Conservation (phyloP, 768 basidiomycete genomes). For the Leccinum ochraceum region DNA sequence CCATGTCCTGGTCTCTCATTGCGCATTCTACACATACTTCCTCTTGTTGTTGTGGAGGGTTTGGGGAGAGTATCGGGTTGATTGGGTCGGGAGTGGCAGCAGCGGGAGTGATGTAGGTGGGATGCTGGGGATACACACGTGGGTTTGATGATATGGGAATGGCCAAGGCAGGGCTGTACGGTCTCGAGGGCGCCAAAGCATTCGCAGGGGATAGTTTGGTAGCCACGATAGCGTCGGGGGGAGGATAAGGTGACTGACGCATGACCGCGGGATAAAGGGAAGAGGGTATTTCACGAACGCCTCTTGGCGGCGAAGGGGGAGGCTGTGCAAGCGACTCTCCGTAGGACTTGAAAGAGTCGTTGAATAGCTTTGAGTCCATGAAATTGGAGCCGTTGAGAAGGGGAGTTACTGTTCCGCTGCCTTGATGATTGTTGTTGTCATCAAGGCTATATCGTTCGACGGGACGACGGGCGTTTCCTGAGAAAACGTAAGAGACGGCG, state of each 20-base stretch:
- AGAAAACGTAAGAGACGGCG: constrained; percentile 46
- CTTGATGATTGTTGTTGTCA: constrained; percentile 31
- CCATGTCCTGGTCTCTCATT: constrained; percentile 99
- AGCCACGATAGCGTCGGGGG: constrained; percentile 34
- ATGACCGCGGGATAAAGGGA: constrained; percentile 43
- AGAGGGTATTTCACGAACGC: constrained; percentile 28
- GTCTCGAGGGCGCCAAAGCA: constrained; percentile 58
- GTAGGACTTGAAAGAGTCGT: constrained; percentile 35
- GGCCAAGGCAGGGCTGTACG: constrained; percentile 43
- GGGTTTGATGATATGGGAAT: constrained; percentile 64
- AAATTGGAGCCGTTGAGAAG: constrained; percentile 28
- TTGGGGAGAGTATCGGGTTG: constrained; percentile 62
- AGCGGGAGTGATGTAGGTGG: constrained; percentile 69
- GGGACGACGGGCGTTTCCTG: constrained; percentile 47
- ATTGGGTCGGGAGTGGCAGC: constrained; percentile 52
- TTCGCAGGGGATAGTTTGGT: constrained; percentile 48
- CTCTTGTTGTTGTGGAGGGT: constrained; percentile 55
- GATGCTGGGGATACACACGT: constrained; percentile 71
- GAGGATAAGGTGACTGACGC: constrained; percentile 49
- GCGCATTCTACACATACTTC: constrained; percentile 97
- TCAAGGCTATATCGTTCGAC: constrained; percentile 56
- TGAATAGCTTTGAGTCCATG: constrained; percentile 29
- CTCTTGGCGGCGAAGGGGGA: constrained; percentile 25
- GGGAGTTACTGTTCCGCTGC: constrained; percentile 20
- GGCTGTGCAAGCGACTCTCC: constrained; percentile 27